Evolutionary conservation across 345 rosid species (phyloP).

Genomic region (Salix arbutifolia): DNA sequence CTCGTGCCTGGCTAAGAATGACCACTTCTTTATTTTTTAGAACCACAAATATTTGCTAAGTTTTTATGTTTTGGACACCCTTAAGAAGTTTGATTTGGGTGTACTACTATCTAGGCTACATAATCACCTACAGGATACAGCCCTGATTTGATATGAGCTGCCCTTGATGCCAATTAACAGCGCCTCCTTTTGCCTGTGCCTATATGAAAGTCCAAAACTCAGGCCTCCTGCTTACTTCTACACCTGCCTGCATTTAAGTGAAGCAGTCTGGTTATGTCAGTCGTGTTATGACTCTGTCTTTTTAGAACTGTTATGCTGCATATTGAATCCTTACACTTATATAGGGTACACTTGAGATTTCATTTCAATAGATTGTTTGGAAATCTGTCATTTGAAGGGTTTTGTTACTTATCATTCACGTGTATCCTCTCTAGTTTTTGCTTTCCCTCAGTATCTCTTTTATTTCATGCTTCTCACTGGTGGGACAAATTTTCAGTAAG

Average conservation of each 20-base stretch:
- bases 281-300: too few relatives aligned
- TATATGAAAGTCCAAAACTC: neutral
- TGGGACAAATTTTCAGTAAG: too few relatives aligned
- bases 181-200: neutral
- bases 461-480: neutral
- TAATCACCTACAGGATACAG: neutral
- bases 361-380: conserved; percentile 60
- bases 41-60: neutral
- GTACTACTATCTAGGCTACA: neutral
- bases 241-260: too few relatives aligned
- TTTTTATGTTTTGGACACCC: neutral
- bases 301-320: neutral
- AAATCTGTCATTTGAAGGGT: conserved; percentile 24
- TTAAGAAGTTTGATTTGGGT: neutral
- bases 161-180: neutral
- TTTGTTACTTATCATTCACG: neutral
- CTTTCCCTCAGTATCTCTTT: neutral
- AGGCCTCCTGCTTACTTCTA: neutral
- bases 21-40: neutral
- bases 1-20: neutral
- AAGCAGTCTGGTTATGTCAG: too few relatives aligned
- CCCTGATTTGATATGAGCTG: neutral
- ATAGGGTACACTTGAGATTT: conserved; percentile 53
- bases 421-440: neutral
- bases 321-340: neutral